phyloP scores from a whole-genome alignment of 352 stramenopile genomes.

The Globisporangium takayamanum region DNA sequence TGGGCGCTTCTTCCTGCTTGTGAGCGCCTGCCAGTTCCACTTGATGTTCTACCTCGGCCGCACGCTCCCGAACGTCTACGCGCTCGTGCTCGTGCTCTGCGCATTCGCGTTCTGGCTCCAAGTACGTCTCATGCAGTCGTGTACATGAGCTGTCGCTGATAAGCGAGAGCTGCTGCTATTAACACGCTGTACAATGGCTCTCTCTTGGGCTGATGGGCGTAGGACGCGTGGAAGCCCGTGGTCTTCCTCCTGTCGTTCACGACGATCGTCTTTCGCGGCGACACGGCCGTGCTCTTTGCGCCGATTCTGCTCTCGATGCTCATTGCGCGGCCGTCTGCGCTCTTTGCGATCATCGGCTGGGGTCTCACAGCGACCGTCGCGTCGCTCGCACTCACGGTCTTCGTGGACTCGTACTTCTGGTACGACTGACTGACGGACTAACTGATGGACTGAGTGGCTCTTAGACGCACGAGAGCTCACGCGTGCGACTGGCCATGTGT shows the following conservation, averaged over 20 bases:
- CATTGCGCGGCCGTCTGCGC: constrained; percentile 45
- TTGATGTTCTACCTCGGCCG: constrained; percentile 96
- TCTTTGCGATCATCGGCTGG: constrained; percentile 75
- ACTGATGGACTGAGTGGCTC: no score
- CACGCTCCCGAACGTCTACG: constrained; percentile 97
- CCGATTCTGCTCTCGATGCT: constrained; percentile 91
- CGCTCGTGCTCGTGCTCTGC: constrained; percentile 77
- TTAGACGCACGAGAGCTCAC: no score
- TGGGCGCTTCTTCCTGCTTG: constrained; percentile 75
- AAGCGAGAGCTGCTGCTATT: background rate
- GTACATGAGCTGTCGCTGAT: background rate
- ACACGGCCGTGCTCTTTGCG: constrained; percentile 94
- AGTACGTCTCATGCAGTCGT: constrained; percentile 14
- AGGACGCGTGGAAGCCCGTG: constrained; percentile 35
- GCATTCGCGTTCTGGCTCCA: constrained; percentile 56
- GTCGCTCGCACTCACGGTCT: constrained; percentile 79
- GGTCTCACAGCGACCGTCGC: constrained; percentile 69
- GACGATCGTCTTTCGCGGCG: constrained; percentile 95
- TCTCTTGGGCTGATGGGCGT: background rate
- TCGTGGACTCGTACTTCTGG: constrained; percentile 95
- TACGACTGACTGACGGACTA: background rate
- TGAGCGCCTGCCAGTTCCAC: constrained; percentile 95
- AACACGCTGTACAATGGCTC: background rate
- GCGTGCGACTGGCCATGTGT: background rate
- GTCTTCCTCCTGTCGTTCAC: constrained; percentile 88